A percentile compares a stretch with the other conserved stretches of the same genome.
phyloP scores from a whole-genome alignment of 129 eudicot species.

The Tagetes patula region DNA sequence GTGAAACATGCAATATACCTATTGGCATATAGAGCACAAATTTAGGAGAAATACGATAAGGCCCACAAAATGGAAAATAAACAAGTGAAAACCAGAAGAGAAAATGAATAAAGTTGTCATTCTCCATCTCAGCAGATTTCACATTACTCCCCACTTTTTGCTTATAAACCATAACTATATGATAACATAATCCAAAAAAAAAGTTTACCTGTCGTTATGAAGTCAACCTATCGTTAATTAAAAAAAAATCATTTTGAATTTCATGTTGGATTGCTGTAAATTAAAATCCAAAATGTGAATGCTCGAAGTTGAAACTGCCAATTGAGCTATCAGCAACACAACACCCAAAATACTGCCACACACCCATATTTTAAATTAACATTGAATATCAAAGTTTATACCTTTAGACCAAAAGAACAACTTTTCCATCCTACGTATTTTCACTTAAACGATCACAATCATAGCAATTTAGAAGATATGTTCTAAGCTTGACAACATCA shows the following conservation, averaged over 20 bases:
- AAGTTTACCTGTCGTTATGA: not conserved
- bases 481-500: not conserved
- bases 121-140: not conserved
- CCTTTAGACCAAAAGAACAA: not conserved
- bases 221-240: not conserved
- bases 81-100: not conserved
- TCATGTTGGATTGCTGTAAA: not conserved
- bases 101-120: not conserved
- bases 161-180: not conserved
- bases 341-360: not conserved
- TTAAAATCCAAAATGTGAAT: not conserved
- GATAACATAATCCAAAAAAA: not conserved
- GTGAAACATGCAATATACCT: no score
- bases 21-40: no score
- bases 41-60: not conserved
- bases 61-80: constrained; percentile 1
- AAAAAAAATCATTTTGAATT: not conserved
- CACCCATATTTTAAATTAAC: not conserved
- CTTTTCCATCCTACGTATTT: not conserved
- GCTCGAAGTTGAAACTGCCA: not conserved
- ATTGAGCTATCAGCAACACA: not conserved
- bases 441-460: not conserved
- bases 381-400: not conserved
- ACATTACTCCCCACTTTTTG: not conserved
- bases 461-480: not conserved